A percentile compares a stretch with the other conserved stretches of the same genome.
Conservation (phyloP, 2,329 filamentous ascomycete genomes). For the Aspergillus luchuensis region DNA sequence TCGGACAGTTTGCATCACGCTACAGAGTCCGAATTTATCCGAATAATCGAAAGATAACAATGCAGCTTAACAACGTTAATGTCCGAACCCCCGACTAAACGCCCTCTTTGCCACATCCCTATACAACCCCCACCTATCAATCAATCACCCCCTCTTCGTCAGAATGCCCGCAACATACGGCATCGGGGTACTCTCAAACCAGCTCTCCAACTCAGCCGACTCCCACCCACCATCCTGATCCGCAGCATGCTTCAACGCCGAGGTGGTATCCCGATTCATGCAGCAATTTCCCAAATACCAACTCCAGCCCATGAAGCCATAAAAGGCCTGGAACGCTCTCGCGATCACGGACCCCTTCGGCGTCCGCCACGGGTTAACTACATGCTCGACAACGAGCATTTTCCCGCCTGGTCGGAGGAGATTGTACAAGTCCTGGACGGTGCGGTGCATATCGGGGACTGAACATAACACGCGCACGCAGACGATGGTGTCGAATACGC, state of each 20-base stretch:
- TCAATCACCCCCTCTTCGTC: constrained; percentile 36
- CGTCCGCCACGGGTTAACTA: constrained; percentile 54
- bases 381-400: constrained; percentile 59
- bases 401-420: constrained; percentile 58
- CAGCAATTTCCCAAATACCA: constrained; percentile 57
- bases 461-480: constrained; percentile 59
- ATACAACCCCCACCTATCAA: too few relatives aligned
- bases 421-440: constrained; percentile 50
- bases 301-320: constrained; percentile 51
- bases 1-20: too few relatives aligned
- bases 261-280: constrained; percentile 52
- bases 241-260: constrained; percentile 46
- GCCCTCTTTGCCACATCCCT: background rate
- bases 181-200: constrained; percentile 41
- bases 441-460: constrained; percentile 51
- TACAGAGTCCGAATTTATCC: too few relatives aligned
- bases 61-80: too few relatives aligned
- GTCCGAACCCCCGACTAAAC: background rate
- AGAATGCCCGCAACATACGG: constrained; percentile 46
- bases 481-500: constrained; percentile 58
- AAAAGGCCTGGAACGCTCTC: constrained; percentile 51
- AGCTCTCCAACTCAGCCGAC: constrained; percentile 48
- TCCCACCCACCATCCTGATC: constrained; percentile 51
- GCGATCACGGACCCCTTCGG: constrained; percentile 49
- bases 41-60: too few relatives aligned